These are phyloP conservation scores for Arthrobotrys megalospora DNA, from an alignment of 2,329 filamentous ascomycete genomes.

Conservation along the genomic window DNA sequence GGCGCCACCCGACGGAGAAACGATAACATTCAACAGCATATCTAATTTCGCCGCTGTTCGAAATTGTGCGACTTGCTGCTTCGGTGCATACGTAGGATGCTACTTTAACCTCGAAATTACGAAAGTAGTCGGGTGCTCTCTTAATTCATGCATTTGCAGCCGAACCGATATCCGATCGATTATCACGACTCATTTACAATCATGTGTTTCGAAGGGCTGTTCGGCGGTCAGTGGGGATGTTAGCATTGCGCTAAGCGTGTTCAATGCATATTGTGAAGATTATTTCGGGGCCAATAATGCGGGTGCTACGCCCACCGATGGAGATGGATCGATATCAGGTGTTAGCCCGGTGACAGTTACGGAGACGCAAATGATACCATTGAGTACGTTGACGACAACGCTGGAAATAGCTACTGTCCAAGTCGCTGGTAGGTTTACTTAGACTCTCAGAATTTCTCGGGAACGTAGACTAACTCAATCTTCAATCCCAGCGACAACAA, in stretches of 20 bases:
- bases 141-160: conserved; percentile 34
- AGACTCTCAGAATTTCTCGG: neutral
- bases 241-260: conserved; percentile 14
- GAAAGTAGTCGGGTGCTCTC: conserved; percentile 2
- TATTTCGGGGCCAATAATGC: conserved; percentile 1
- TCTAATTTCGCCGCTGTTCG: conserved; percentile 8
- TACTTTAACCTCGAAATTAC: neutral
- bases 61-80: conserved; percentile 17
- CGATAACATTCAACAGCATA: neutral
- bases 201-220: conserved; percentile 17
- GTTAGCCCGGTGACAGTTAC: neutral
- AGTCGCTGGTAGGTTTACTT: conserved; percentile 20
- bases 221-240: conserved; percentile 17
- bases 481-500: conserved; percentile 7
- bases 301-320: neutral
- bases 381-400: conserved; percentile 13
- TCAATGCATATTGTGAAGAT: conserved; percentile 21
- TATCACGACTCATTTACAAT: neutral
- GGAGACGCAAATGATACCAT: conserved; percentile 24
- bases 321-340: neutral
- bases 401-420: conserved; percentile 17
- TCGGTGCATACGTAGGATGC: conserved; percentile 4
- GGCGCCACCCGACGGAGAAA: neutral
- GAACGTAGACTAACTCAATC: neutral
- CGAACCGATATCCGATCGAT: conserved; percentile 20